phyloP scores from a whole-genome alignment of 2,329 filamentous ascomycete genomes.

The Xylaria sp. region DNA sequence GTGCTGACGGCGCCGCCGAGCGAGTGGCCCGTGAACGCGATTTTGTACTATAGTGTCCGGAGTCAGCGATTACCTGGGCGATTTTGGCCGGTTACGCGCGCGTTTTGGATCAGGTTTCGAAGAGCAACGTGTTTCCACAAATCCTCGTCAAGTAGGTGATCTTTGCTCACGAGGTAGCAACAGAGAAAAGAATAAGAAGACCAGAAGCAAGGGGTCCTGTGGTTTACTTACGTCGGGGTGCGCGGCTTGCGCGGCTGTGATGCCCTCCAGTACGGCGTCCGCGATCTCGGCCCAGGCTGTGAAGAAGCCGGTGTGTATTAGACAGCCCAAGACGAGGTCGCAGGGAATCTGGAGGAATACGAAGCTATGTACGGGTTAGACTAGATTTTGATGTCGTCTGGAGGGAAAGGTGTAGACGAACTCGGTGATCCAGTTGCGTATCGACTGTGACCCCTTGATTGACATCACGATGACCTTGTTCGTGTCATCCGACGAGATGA shows the following conservation, averaged over 20 bases:
- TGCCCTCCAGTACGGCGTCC: constrained; percentile 43
- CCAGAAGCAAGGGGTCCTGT: too few species aligned
- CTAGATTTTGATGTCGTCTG: not conserved
- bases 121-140: too few species aligned
- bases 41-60: too few species aligned
- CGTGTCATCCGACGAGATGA: constrained; percentile 52
- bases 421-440: constrained; percentile 66
- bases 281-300: constrained; percentile 60
- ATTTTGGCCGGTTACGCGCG: too few species aligned
- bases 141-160: too few species aligned
- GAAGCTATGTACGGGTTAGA: too few species aligned
- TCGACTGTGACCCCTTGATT: constrained; percentile 60
- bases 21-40: constrained; percentile 69
- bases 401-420: constrained; percentile 19
- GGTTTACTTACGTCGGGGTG: too few species aligned
- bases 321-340: constrained; percentile 49
- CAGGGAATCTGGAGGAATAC: constrained; percentile 43
- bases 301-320: constrained; percentile 61
- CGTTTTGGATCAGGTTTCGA: too few species aligned
- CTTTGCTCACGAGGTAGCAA: too few species aligned
- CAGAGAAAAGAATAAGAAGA: too few species aligned
- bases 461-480: constrained; percentile 60
- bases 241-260: constrained; percentile 46
- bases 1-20: constrained; percentile 68
- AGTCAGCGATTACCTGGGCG: too few species aligned